Percentiles rank a stretch among this genome's conserved stretches.
Conservation (phyloP, 2,329 filamentous ascomycete genomes). For the Hypoxylon sp. region DNA sequence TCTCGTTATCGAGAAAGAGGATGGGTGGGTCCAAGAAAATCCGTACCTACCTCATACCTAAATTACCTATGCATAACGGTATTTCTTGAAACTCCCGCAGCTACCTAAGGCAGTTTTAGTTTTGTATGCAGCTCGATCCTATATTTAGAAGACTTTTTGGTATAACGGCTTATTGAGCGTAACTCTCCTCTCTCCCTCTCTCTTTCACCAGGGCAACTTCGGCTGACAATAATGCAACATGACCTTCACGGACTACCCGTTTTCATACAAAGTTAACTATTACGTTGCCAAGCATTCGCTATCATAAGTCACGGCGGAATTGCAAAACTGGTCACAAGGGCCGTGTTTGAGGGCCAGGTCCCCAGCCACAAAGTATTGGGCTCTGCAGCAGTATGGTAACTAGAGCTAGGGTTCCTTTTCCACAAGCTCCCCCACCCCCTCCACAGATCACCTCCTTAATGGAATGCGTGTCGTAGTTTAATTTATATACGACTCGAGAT, state of each 20-base stretch:
- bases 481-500: background rate
- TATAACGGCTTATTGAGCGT: constrained; percentile 4
- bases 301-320: constrained; percentile 15
- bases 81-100: constrained; percentile 21
- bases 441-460: constrained; percentile 27
- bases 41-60: too few relatives aligned
- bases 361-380: constrained; percentile 11
- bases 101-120: constrained; percentile 1
- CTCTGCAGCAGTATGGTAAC: background rate
- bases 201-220: constrained; percentile 10
- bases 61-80: background rate
- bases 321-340: constrained; percentile 19
- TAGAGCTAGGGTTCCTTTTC: constrained; percentile 2
- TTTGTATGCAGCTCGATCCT: too few relatives aligned
- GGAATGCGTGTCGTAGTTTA: constrained; percentile 21
- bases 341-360: background rate
- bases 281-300: constrained; percentile 29
- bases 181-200: constrained; percentile 1
- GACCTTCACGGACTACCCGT: constrained; percentile 17
- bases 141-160: constrained; percentile 31
- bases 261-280: constrained; percentile 18
- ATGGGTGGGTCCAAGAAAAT: background rate
- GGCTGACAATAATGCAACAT: constrained; percentile 4
- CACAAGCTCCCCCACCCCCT: constrained; percentile 32
- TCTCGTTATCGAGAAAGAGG: constrained; percentile 3